Evolutionary conservation across 2,329 filamentous ascomycete genomes (phyloP), one percentile per base, ranked within the genome.

Genomic region (Colletotrichum scovillei): DNA sequence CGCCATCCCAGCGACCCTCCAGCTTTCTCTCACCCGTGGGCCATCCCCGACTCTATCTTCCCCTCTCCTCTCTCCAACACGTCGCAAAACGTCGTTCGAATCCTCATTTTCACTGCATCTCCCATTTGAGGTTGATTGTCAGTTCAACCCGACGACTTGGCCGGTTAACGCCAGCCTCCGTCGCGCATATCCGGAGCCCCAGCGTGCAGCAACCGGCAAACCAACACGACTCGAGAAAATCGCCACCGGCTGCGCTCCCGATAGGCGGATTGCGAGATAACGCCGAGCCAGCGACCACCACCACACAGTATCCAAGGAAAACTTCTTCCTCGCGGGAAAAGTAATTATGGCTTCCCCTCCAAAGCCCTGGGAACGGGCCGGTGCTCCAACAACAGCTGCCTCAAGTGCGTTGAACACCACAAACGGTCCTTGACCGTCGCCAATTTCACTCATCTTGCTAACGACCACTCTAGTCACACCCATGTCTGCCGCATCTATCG

Each of bases 361-460:
- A 69, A 99, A 99, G 86, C 97, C 97, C 59, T 99, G 97, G 97
- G 97, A 99, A 86, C 91, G 93, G 83, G 89, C 92, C 76, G 93
- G 92, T 84, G 89, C 90, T 75, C 87, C 87, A 77, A 80, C 86
- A 77, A 80, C 86, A 76, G 80, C 80, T 60, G 75, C 79, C 80
- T 80, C 86, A 79, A 83, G 89, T 92, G 85, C 79, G 86, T 84
- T 74, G 63, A 63, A 73, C 72, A 59, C 71, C 63, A 69, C 59
- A 66, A 63, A 63, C 16, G 30, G 56, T 72, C 49, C 9, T 67
- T 63, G 28, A 59, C 42, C 42, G 26, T 26, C 46, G 19, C n/a
- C 42, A 59, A 69, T 11, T 22, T 71, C 38, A 75, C 57, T 26
- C 32, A 12, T 35, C 62, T 65, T 55, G 49, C 53, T 72, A 59